phyloP scores from a whole-genome alignment of 371 early-diverging fungal species.

The Circinella minor region DNA sequence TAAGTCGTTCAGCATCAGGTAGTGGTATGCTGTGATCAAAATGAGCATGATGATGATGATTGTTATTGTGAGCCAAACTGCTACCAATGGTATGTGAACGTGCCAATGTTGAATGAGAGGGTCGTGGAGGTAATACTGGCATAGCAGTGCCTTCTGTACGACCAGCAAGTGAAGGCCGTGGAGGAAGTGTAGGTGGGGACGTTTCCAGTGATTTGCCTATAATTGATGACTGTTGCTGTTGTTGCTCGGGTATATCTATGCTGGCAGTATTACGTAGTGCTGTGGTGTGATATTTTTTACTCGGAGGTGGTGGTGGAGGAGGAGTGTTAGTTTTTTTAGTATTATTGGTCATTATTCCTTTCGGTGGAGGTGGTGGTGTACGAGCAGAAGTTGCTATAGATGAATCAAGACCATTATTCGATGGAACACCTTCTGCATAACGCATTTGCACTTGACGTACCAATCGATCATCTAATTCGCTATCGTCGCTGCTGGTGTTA shows the following conservation, averaged over 20 bases:
- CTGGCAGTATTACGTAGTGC: constrained; percentile 18
- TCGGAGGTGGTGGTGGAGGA: constrained; percentile 47
- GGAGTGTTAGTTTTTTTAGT: constrained; percentile 26
- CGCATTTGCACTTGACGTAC: constrained; percentile 19
- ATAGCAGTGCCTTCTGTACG: constrained; percentile 16
- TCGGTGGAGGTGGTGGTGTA: constrained; percentile 19
- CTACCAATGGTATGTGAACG: constrained; percentile 34
- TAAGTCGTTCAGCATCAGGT: not conserved
- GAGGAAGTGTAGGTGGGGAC: constrained; percentile 23
- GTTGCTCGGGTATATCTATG: constrained; percentile 3
- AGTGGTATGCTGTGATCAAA: not conserved
- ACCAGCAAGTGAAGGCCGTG: constrained; percentile 12
- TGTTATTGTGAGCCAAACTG: not conserved
- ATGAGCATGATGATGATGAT: constrained; percentile 6
- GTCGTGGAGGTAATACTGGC: constrained; percentile 45
- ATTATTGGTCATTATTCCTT: constrained; percentile 1
- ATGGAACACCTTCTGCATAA: constrained; percentile 8
- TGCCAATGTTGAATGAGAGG: constrained; percentile 41
- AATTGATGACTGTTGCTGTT: not conserved
- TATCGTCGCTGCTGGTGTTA: constrained; percentile 14
- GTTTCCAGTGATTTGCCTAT: not conserved
- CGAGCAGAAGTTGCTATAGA: not conserved
- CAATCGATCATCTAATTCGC: constrained; percentile 14
- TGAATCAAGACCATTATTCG: not conserved
- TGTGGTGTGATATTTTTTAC: constrained; percentile 45